Base-by-base conservation (phyloP, 805 yeast species). In the Torulaspora franciscae region DNA sequence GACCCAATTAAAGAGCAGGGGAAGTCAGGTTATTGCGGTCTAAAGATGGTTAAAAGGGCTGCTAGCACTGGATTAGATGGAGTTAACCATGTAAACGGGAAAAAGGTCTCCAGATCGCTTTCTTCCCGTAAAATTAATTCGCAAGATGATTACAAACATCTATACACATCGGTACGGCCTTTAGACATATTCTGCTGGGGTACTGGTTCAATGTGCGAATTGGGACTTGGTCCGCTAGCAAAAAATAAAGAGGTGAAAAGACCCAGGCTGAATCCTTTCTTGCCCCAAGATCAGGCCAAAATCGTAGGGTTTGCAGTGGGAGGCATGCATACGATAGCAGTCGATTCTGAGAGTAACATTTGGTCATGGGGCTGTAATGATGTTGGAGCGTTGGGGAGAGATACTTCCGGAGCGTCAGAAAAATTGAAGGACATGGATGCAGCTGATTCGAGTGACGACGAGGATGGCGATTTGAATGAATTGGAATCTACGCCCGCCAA, bases 341-440 rank as follows among this genome's bases (percentile, higher is more conserved):
- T 91, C 41, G 97, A 89, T 61, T 65, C 77, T 32, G 70, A 79
- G 13, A 88, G 88, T 53, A 73, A 77, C 47, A 66, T 93, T n/a
- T 93, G 97, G 96, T 85, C 96, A 3, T 93, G 99, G 99, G 99
- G 99, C 47, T 85, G 86, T 37, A 93, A 93, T 56, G 99, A 93
- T 59, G 81, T 89, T 49, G 88, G 84, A 29, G 97, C 86, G 3
- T 71, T 93, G 35, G 99, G 98, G 14, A 80, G 99, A 64, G 86
- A 84, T 56, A 83, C 93, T 0, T 75, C 86, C 0, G 75, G 68
- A 8, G 81, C 75, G 6, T 77, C 70, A 15, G 95, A 83, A 51
- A 72, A 74, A 22, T 68, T 86, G 47, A 82, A 78, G 58, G 86
- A 84, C 55, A 77, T 80, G 71, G 86, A 81, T 54, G 81, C 66